Conservation (phyloP, 2,329 filamentous ascomycete species). For the Immersiporthe knoxdaviesiana region DNA sequence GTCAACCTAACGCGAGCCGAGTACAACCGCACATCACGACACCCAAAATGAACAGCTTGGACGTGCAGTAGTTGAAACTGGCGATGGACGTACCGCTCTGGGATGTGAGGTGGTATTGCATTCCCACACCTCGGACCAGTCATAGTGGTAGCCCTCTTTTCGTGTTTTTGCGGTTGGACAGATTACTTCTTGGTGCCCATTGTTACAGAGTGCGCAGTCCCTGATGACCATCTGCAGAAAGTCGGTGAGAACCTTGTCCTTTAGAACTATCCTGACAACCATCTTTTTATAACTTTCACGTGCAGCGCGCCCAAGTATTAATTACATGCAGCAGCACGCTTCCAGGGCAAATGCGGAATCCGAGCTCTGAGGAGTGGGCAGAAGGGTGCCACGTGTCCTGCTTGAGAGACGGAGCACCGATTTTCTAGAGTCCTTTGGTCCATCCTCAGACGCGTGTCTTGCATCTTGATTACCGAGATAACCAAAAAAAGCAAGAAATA, state of each 20-base stretch:
- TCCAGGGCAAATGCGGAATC: not conserved
- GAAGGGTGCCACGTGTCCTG: not conserved
- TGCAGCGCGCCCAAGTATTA: not conserved
- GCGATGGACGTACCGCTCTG: not conserved
- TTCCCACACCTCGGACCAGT: not conserved
- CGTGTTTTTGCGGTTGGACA: not conserved
- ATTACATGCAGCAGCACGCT: not conserved
- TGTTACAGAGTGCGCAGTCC: not conserved
- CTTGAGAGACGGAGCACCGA: not conserved
- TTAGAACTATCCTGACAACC: not conserved
- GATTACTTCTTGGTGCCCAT: not conserved
- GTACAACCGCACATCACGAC: not conserved
- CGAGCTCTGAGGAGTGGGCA: not conserved
- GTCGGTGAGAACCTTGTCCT: not conserved
- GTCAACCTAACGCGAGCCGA: not conserved
- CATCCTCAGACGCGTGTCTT: too few species aligned
- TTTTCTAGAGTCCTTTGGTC: too few species aligned
- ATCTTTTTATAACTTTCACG: not conserved
- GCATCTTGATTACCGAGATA: too few species aligned
- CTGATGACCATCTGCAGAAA: not conserved
- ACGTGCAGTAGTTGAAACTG: constrained; percentile 6
- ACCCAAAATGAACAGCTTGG: not conserved
- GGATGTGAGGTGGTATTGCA: not conserved
- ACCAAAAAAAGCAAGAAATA: too few species aligned
- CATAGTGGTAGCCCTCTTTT: not conserved